These are phyloP conservation scores for Begonia masoniana DNA, from an alignment of 306 rosid genomes.

Conservation along the genomic window DNA sequence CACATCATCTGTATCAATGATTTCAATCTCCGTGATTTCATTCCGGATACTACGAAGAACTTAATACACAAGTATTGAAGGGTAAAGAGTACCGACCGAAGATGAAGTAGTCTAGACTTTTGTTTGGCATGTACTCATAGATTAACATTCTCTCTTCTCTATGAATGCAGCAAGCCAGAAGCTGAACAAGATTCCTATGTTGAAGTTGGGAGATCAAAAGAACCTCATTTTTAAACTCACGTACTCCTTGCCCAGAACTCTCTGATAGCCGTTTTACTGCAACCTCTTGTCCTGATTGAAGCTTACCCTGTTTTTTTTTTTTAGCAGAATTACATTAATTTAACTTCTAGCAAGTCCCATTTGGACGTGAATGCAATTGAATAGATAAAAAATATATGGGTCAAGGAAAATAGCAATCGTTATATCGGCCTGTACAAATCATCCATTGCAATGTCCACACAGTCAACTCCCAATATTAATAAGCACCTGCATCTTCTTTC, in stretches of 20 bases:
- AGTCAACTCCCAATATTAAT: too few species aligned
- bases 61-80: not conserved
- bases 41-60: too few species aligned
- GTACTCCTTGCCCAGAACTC: constrained; percentile 32
- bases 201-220: constrained; percentile 34
- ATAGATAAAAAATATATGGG: not conserved
- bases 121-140: constrained; percentile 39
- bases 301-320: constrained; percentile 5
- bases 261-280: constrained; percentile 31
- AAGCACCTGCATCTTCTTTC: too few species aligned
- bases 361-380: not conserved
- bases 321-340: not conserved
- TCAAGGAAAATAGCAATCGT: too few species aligned
- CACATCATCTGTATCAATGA: constrained; percentile 18
- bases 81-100: constrained; percentile 18
- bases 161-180: constrained; percentile 29
- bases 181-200: constrained; percentile 37
- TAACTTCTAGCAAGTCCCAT: not conserved
- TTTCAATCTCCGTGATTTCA: too few species aligned
- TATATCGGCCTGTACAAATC: too few species aligned
- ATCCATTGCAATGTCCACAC: too few species aligned
- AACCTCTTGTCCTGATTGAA: constrained; percentile 28
- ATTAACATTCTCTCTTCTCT: constrained; percentile 30
- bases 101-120: constrained; percentile 24
- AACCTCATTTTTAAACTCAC: constrained; percentile 37